Conservation (phyloP, 805 yeast species). For the Myxozyma neotropica region DNA sequence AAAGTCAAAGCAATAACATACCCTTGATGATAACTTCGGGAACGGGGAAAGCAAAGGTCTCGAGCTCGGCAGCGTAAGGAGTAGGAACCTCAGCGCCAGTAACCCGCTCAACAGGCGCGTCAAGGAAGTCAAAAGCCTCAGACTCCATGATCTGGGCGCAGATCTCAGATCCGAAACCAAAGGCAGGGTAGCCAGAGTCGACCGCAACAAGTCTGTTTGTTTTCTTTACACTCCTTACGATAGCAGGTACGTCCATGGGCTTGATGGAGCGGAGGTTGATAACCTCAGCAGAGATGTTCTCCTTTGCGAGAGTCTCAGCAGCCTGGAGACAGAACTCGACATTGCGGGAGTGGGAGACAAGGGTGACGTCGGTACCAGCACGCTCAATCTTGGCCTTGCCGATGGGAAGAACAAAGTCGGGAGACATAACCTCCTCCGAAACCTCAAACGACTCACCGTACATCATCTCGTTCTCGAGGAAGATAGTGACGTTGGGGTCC, state of each 20-base stretch:
- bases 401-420: conserved; percentile 89
- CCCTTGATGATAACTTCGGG: conserved; percentile 83
- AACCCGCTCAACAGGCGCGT: conserved; percentile 97
- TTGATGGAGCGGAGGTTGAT: conserved; percentile 94
- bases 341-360: conserved; percentile 91
- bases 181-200: conserved; percentile 97
- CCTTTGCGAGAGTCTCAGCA: conserved; percentile 80
- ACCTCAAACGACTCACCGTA: conserved; percentile 92
- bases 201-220: conserved; percentile 95
- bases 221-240: conserved; percentile 87
- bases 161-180: conserved; percentile 98
- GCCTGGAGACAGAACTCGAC: conserved; percentile 84
- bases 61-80: conserved; percentile 94
- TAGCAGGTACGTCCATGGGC: conserved; percentile 89
- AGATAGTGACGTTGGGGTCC: conserved; percentile 97
- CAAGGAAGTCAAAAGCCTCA: conserved; percentile 96
- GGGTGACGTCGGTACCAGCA: conserved; percentile 86
- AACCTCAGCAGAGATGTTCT: conserved; percentile 88
- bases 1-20: not conserved
- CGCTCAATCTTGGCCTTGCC: conserved; percentile 95
- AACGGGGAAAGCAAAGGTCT: conserved; percentile 99
- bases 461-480: conserved; percentile 92
- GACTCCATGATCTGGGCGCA: conserved; percentile 98
- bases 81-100: conserved; percentile 99
- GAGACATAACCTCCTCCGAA: conserved; percentile 81